A percentile compares a stretch with the other conserved stretches of the same genome.
These are phyloP conservation scores for Nemania sp. DNA, from an alignment of 2,329 filamentous ascomycete species.

Conservation along the genomic window DNA sequence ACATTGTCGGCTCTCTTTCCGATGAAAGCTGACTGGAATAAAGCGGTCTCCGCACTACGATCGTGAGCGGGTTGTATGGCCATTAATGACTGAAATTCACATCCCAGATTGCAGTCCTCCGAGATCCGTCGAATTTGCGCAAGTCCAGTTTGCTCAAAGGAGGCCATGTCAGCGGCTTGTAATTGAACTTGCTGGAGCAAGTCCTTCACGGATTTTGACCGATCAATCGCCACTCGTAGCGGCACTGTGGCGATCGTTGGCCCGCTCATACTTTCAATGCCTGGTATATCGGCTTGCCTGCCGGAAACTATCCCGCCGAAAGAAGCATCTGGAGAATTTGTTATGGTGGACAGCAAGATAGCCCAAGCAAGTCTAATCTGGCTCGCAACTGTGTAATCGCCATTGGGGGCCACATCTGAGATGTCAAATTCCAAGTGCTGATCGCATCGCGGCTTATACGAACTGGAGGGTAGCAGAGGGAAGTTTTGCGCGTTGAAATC, in stretches of 20 bases:
- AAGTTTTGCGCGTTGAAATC: conserved; percentile 12
- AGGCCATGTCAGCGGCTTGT: conserved; percentile 51
- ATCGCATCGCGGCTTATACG: conserved; percentile 34
- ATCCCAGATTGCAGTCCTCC: conserved; percentile 37
- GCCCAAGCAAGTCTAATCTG: conserved; percentile 48
- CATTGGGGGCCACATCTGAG: neutral
- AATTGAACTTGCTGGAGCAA: conserved; percentile 52
- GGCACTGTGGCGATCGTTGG: conserved; percentile 49
- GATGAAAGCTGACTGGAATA: too few species aligned
- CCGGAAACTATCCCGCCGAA: conserved; percentile 50
- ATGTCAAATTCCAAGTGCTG: conserved; percentile 3
- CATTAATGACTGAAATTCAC: conserved; percentile 48
- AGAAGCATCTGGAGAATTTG: conserved; percentile 44
- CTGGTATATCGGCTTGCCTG: conserved; percentile 32
- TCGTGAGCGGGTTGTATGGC: conserved; percentile 41
- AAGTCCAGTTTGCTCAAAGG: conserved; percentile 46
- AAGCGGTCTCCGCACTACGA: too few species aligned
- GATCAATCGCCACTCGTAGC: conserved; percentile 42
- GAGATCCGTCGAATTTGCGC: neutral
- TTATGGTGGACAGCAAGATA: conserved; percentile 43
- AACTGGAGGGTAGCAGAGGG: conserved; percentile 19
- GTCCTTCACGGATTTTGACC: conserved; percentile 39
- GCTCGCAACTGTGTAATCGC: conserved; percentile 44
- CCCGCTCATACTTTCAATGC: conserved; percentile 30
- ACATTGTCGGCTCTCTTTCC: too few species aligned